Base-by-base conservation (phyloP, 2,329 filamentous ascomycete genomes). In the Setomelanomma holmii region DNA sequence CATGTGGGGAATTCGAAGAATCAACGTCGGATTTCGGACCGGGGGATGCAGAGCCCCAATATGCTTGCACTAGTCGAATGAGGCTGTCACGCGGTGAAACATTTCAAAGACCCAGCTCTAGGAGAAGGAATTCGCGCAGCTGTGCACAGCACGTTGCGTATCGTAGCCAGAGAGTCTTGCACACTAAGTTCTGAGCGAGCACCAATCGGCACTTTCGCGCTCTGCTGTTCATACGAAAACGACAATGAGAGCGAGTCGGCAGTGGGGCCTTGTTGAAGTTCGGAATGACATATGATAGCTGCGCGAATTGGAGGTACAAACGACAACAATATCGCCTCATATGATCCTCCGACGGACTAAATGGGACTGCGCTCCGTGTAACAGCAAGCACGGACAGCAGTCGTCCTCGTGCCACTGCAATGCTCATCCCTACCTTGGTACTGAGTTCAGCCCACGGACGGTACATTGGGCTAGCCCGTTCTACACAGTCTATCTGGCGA, bases 341-440 rank as follows among this genome's bases (percentile, higher is more conserved):
- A 58, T 60, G 68, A 63, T 63, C 17, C 51, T 56, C 49, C 53
- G 41, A 59, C 54, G 55, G 54, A 57, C 41, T 53, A 56, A 34
- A 64, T 60, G 41, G 50, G 38, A 49, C 40, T 57, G 46, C 48
- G 46, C 56, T 54, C 63, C 53, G 45, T 50, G 40, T 45, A 55
- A 58, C 40, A 53, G 43, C 34, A 46, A 60, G 56, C 58, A 66
- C 59, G 51, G 63, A 62, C 66, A 63, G 60, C 56, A 61, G 47
- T 57, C 64, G 55, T 40, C 52, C 56, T 58, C 56, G 59, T 62
- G 58, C 58, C 59, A 58, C 51, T 51, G 19, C 45, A 58, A 39
- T 53, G 40, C 49, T 49, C 45, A 60, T 48, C 53, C 51, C 44
- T 54, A 47, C 50, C 56, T 55, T 57, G 49, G 42, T 44, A 40